A percentile compares a stretch with the other conserved stretches of the same genome.
Conservation (phyloP, 140 eudicot genomes). For the Bidens hawaiensis region DNA sequence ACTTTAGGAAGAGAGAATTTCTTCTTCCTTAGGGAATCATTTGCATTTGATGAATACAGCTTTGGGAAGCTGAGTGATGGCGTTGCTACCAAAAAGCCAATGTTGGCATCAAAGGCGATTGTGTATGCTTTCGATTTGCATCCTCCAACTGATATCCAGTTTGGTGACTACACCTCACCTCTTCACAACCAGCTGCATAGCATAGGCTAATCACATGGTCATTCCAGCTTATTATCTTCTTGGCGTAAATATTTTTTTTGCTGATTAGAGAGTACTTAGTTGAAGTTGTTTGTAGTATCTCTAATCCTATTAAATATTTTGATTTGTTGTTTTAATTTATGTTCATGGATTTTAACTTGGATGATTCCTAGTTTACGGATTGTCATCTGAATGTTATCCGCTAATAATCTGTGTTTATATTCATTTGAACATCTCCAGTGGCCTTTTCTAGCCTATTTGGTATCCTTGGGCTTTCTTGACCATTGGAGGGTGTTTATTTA, state of each 20-base stretch:
- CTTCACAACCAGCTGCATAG: conserved; percentile 32
- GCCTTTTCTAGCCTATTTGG: background rate
- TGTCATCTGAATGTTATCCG: background rate
- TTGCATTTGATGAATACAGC: conserved; percentile 58
- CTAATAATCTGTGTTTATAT: too few species aligned
- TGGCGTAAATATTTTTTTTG: background rate
- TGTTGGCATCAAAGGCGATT: conserved; percentile 52
- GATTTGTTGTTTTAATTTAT: background rate
- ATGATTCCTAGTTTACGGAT: background rate
- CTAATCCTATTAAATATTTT: too few species aligned
- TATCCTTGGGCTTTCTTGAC: background rate
- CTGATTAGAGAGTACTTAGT: background rate
- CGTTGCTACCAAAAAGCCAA: conserved; percentile 40
- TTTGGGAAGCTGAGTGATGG: conserved; percentile 47
- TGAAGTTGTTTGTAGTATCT: background rate
- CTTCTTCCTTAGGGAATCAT: conserved; percentile 65
- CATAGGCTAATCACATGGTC: background rate
- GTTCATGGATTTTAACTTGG: background rate
- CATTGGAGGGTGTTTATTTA: background rate
- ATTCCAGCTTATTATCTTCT: background rate
- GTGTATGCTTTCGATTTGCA: conserved; percentile 55
- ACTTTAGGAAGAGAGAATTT: conserved; percentile 61
- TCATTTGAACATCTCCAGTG: background rate
- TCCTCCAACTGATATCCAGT: conserved; percentile 53
- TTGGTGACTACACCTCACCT: conserved; percentile 34